A percentile compares a stretch with the other conserved stretches of the same genome.
Conservation (phyloP, 2,329 filamentous ascomycete species). For the Didymella exigua region DNA sequence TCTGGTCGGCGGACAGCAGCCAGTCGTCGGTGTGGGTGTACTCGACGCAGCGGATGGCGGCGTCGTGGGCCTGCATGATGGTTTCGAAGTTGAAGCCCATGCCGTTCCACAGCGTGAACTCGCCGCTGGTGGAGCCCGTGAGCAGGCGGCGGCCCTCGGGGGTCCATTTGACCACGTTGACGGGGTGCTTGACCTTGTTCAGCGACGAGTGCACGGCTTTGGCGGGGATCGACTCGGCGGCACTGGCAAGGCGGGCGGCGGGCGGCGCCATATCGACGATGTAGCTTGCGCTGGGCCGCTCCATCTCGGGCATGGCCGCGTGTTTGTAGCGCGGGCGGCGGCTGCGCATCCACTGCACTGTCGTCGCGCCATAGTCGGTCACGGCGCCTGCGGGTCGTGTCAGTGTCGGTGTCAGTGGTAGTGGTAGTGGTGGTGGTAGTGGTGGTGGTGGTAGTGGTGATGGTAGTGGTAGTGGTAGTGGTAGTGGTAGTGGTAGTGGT, state of each 20-base stretch:
- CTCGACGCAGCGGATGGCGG: slow-evolving; percentile 77
- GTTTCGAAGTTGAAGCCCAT: slow-evolving; percentile 99
- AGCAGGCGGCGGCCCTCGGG: slow-evolving; percentile 90
- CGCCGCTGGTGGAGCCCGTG: slow-evolving; percentile 93
- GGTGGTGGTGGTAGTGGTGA: too few species aligned
- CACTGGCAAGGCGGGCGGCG: slow-evolving; percentile 71
- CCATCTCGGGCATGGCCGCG: slow-evolving; percentile 72
- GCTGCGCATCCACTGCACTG: slow-evolving; percentile 89
- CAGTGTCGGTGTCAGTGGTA: not conserved
- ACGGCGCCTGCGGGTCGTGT: slow-evolving; percentile 72
- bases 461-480: too few species aligned
- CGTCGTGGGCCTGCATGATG: slow-evolving; percentile 96
- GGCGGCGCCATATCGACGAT: slow-evolving; percentile 92
- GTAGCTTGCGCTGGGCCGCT: slow-evolving; percentile 86
- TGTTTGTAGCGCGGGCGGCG: slow-evolving; percentile 77
- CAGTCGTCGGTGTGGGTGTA: slow-evolving; percentile 98
- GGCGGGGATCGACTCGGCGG: slow-evolving; percentile 88
- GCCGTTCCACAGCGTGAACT: slow-evolving; percentile 98
- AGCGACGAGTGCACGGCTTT: slow-evolving; percentile 97
- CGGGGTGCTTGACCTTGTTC: slow-evolving; percentile 96
- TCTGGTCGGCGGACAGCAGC: slow-evolving; percentile 94
- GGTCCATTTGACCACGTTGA: slow-evolving; percentile 97
- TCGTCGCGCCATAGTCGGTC: slow-evolving; percentile 89
- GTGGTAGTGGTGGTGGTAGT: too few species aligned
- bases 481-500: too few species aligned